Evolutionary conservation across 805 yeast species (phyloP).

Genomic region (Wickerhamomyces hampshirensis): DNA sequence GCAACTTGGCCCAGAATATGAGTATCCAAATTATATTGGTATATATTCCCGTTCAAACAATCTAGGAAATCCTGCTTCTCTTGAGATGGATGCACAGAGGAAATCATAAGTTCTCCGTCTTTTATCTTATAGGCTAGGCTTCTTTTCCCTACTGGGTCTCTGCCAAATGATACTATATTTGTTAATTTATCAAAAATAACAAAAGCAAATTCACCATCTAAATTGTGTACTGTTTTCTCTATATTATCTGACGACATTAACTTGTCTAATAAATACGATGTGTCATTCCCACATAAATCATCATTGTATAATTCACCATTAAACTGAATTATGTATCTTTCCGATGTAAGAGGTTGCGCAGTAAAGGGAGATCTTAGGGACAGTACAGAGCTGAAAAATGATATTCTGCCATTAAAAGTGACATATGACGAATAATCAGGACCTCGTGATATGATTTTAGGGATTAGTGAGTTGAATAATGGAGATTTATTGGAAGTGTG

Average conservation of each 20-base stretch:
- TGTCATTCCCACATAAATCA: constrained; percentile 59
- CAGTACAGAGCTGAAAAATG: constrained; percentile 53
- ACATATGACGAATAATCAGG: constrained; percentile 41
- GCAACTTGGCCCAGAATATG: constrained; percentile 15
- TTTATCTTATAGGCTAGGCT: constrained; percentile 50
- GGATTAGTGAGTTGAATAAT: constrained; percentile 33
- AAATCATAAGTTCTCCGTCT: constrained; percentile 36
- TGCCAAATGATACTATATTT: constrained; percentile 61
- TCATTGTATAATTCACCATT: constrained; percentile 86
- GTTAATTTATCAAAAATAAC: constrained; percentile 38
- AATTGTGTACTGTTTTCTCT: constrained; percentile 32
- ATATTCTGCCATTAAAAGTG: constrained; percentile 4
- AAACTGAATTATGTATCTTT: constrained; percentile 56
- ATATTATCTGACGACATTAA: constrained; percentile 30
- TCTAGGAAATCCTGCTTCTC: constrained; percentile 38
- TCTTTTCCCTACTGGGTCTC: constrained; percentile 80
- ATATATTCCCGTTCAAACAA: constrained; percentile 50
- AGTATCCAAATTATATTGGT: constrained; percentile 32
- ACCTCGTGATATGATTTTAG: constrained; percentile 54
- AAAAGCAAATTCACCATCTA: constrained; percentile 85
- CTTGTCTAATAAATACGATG: constrained; percentile 42
- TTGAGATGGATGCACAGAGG: constrained; percentile 41
- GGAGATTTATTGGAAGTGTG: background rate
- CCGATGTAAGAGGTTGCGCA: constrained; percentile 55
- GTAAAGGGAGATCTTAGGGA: constrained; percentile 78